Conservation (phyloP, 1,284 basidiomycete genomes). For the Rhodotorula sp. region DNA sequence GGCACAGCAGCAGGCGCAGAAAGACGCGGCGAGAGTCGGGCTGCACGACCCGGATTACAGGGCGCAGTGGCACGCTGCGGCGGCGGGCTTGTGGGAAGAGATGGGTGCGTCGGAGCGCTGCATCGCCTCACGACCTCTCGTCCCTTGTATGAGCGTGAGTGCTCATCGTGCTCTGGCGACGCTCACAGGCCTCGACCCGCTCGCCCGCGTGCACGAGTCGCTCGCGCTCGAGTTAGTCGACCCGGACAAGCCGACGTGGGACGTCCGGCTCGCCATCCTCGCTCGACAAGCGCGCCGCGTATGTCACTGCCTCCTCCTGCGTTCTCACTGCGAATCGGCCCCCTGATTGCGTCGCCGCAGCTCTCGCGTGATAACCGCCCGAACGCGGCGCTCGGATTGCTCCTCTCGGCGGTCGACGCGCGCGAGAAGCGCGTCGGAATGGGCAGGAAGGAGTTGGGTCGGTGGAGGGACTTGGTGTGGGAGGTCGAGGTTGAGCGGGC, state of each 20-base stretch:
- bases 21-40: neutral
- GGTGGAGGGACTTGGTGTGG: conserved; percentile 7
- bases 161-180: neutral
- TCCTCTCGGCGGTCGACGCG: conserved; percentile 13
- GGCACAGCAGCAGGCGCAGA: neutral
- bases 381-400: neutral
- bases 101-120: conserved; percentile 1
- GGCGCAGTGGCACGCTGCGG: neutral
- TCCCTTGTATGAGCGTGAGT: neutral
- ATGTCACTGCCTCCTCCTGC: neutral
- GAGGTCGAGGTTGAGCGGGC: neutral
- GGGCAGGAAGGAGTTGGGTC: conserved; percentile 1
- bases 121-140: neutral
- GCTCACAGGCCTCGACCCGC: conserved; percentile 1
- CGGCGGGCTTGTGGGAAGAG: neutral
- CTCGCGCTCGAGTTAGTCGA: conserved; percentile 11
- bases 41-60: neutral
- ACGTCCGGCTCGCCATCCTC: conserved; percentile 7
- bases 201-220: conserved; percentile 4
- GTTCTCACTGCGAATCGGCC: no score
- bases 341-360: neutral
- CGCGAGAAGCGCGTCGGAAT: conserved; percentile 4
- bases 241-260: neutral
- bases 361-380: neutral
- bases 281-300: neutral